Conservation (phyloP, 1,284 basidiomycete genomes). For the Coriolopsis trogii region DNA sequence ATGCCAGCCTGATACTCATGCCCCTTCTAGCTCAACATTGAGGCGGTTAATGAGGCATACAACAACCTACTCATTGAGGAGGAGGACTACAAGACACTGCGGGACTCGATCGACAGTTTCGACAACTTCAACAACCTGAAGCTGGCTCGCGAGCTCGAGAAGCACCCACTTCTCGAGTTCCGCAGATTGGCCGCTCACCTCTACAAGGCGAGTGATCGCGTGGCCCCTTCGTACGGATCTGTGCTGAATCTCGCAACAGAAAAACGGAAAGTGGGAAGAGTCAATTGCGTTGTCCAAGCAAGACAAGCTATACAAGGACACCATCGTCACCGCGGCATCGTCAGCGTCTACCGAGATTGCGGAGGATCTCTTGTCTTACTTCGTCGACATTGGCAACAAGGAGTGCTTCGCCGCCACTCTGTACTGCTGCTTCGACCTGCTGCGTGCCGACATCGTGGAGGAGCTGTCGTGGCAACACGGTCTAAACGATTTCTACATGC, state of each 20-base stretch:
- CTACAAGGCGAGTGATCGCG: constrained; percentile 70
- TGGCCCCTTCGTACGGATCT: background rate
- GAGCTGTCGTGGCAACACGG: constrained; percentile 96
- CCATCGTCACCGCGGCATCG: constrained; percentile 91
- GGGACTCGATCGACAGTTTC: constrained; percentile 95
- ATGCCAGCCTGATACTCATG: background rate
- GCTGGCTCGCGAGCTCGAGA: constrained; percentile 87
- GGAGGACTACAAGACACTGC: constrained; percentile 96
- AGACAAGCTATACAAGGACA: constrained; percentile 96
- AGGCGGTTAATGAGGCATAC: constrained; percentile 97
- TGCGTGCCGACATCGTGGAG: constrained; percentile 90
- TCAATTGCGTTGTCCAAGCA: constrained; percentile 93
- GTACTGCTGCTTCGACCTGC: constrained; percentile 91
- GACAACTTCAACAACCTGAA: constrained; percentile 96
- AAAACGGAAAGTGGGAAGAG: constrained; percentile 94
- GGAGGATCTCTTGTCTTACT: constrained; percentile 93
- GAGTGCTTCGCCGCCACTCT: constrained; percentile 95
- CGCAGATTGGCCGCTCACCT: constrained; percentile 92
- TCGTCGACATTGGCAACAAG: constrained; percentile 97
- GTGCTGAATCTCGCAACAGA: constrained; percentile 48
- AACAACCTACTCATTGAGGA: constrained; percentile 98
- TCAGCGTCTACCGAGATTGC: constrained; percentile 83
- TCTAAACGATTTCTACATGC: constrained; percentile 95
- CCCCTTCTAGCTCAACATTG: constrained; percentile 84
- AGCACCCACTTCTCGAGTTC: constrained; percentile 95